Evolutionary conservation across 306 rosid species (phyloP).

Genomic region (Quercus wislizeni): DNA sequence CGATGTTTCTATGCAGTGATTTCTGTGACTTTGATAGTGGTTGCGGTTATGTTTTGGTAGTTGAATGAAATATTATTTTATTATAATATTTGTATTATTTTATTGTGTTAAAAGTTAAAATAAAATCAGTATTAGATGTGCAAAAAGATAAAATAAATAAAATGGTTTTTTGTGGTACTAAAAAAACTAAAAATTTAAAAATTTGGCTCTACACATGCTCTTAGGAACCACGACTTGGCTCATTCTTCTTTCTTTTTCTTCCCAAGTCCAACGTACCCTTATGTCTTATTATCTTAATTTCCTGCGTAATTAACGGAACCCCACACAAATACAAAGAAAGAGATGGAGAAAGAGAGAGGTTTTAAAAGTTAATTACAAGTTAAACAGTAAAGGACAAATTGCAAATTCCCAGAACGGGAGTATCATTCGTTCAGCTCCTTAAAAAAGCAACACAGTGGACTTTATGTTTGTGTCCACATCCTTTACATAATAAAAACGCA

Average conservation of each 20-base stretch:
- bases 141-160: fast-evolving
- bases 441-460: neutral
- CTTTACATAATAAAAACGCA: neutral
- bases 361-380: neutral
- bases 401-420: neutral
- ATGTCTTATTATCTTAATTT: neutral
- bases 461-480: neutral
- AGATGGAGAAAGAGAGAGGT: neutral
- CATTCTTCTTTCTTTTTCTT: neutral
- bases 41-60: too few relatives aligned
- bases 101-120: too few relatives aligned
- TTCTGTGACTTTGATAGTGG: too few relatives aligned
- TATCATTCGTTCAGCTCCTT: too few relatives aligned
- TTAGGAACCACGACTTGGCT: neutral
- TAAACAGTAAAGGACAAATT: neutral
- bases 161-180: fast-evolving
- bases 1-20: too few relatives aligned
- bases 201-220: too few relatives aligned
- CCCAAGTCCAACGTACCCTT: neutral
- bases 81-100: too few relatives aligned
- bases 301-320: neutral
- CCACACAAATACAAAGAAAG: neutral
- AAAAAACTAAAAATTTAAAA: too few relatives aligned
- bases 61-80: too few relatives aligned
- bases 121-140: fast-evolving